phyloP scores from a whole-genome alignment of 2,329 filamentous ascomycete genomes.

The Phaeosphaeria sp. region DNA sequence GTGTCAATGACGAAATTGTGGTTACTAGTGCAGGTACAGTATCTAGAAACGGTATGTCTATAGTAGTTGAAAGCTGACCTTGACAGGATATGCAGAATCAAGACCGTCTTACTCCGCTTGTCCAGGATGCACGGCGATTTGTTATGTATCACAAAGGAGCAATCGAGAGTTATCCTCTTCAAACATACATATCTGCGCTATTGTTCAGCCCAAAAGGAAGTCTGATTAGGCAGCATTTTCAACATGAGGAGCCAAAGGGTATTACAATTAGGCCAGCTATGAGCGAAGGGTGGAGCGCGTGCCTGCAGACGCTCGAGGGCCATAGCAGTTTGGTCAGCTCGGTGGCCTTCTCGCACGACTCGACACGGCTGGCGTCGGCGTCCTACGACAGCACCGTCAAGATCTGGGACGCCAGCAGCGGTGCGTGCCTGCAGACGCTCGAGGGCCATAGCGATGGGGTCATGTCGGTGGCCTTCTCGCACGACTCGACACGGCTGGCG shows the following conservation, averaged over 20 bases:
- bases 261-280: conserved; percentile 12
- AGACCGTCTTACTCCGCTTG: conserved; percentile 3
- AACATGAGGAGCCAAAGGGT: conserved; percentile 22
- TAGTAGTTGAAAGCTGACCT: background rate
- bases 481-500: background rate
- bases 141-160: conserved; percentile 23
- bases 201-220: conserved; percentile 25
- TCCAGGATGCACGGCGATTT: conserved; percentile 27
- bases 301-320: no score
- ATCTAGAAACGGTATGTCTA: background rate
- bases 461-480: background rate
- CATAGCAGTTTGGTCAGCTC: conserved; percentile 18
- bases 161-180: conserved; percentile 29
- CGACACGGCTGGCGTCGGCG: background rate
- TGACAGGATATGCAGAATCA: background rate
- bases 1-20: conserved; percentile 8
- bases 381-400: no score
- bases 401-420: conserved; percentile 1
- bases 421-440: conserved; percentile 2
- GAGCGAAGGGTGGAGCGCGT: no score
- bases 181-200: conserved; percentile 30
- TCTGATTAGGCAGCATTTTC: conserved; percentile 14
- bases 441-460: background rate
- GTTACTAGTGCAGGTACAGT: background rate
- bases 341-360: conserved; percentile 4